Percentiles rank a stretch among this genome's conserved stretches.
These are phyloP conservation scores for Ascochyta clinopodiicola DNA, from an alignment of 2,329 filamentous ascomycete species.

Conservation along the genomic window DNA sequence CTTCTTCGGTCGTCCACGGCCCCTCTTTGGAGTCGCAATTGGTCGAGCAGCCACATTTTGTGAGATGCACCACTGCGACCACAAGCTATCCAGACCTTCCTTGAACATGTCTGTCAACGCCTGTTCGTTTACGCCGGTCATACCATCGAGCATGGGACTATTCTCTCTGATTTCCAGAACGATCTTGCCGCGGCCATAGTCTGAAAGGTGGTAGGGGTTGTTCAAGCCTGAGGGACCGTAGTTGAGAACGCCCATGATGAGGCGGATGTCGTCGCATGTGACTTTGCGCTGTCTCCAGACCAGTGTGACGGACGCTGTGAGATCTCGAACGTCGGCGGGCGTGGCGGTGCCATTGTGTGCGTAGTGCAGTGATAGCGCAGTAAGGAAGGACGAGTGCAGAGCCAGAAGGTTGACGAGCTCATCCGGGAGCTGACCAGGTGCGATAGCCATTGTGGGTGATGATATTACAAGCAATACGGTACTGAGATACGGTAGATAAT, in stretches of 20 bases:
- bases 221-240: constrained; percentile 34
- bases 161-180: constrained; percentile 50
- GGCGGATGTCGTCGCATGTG: constrained; percentile 54
- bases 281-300: constrained; percentile 57
- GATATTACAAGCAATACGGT: constrained; percentile 29
- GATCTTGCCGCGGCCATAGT: constrained; percentile 53
- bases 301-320: constrained; percentile 51
- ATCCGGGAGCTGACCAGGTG: constrained; percentile 45
- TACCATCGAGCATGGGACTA: constrained; percentile 32
- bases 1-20: constrained; percentile 43
- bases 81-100: constrained; percentile 53
- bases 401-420: constrained; percentile 53
- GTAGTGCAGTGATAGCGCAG: constrained; percentile 57
- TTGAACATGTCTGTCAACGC: constrained; percentile 60
- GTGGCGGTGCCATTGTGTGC: constrained; percentile 57
- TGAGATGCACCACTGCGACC: constrained; percentile 50
- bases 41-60: constrained; percentile 33
- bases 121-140: constrained; percentile 53
- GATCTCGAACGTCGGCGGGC: constrained; percentile 50
- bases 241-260: constrained; percentile 52
- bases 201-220: constrained; percentile 50
- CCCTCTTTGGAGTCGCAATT: constrained; percentile 45
- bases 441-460: constrained; percentile 39
- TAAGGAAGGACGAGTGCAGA: constrained; percentile 58
- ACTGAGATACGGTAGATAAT: constrained; percentile 20